Evolutionary conservation across 306 rosid genomes (phyloP), one percentile per base, ranked within the genome.

Genomic region (Citrullus colocynthis): DNA sequence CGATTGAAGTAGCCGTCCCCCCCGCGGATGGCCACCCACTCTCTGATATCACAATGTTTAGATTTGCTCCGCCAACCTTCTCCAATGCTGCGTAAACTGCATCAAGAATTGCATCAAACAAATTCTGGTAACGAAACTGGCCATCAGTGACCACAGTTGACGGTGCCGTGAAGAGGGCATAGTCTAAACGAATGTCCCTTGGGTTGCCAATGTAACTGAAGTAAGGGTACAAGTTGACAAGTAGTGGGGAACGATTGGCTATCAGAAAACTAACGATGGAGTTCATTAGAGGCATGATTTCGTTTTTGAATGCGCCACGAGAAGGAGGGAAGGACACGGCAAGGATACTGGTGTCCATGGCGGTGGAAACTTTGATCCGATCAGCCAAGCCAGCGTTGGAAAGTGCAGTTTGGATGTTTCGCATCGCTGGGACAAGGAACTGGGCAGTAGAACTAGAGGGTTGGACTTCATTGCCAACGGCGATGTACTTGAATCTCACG

Each of bases 31-130:
- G 89, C 87, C 87, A 86, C 2, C 89, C 89, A 13, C 74, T 84
- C 79, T 86, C 87, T 6, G 85, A 86, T 52, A 86, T 51, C 16
- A 86, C 89, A 6, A 84, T 78, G 69, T 67, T 79, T 54, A 86
- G 9, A 14, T 36, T 41, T n/a, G 84, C 74, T 34, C 83, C 84
- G 1, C 80, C 64, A 11, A 13, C 70, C 75, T 78, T 80, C 75
- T 86, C 87, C 18, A 86, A 78, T 0, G 85, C 84, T 2, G 80
- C 69, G 18, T 84, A 83, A 37, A 71, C 21, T 28, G 83, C 75
- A 18, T 86, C 89, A 24, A 86, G 41, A 10, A 82, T 73, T 5
- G 87, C 87, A 71, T 84, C 80, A 5, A 80, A 80, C 0, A 84
- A 72, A 49, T 65, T 81, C 21, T 12, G 39, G 21, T 76, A 70